Base-by-base conservation (phyloP, 768 basidiomycete genomes). In the Gymnopilus junonius region DNA sequence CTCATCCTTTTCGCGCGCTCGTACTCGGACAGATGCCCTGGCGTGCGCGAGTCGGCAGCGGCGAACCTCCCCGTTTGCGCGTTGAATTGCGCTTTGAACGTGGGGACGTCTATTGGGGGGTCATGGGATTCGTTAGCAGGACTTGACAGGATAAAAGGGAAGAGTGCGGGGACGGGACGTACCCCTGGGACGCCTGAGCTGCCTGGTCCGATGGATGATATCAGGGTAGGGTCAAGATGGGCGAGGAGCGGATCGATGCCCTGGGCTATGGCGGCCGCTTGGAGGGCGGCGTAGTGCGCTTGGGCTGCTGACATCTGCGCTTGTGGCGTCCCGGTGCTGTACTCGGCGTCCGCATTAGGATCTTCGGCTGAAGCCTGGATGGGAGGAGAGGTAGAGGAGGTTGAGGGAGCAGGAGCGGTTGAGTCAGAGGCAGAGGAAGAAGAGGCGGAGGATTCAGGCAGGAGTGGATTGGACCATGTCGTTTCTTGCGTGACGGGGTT, bases 191-290 rank as follows among this genome's bases (percentile, higher is more conserved):
- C 64, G 57, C 74, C 65, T 60, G 74, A 66, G 5, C 69, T 58
- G 43, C 76, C 77, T 14, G 70, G 79, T 67, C 63, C 75, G 27
- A 70, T 51, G 29, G 75, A 67, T 1, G 72, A 59, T n/a, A 81
- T 75, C 27, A 94, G 85, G 2, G 89, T 79, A 2, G 93, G 93
- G 73, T 95, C 93, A 59, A 95, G 87, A 70, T 89, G 75, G 10
- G 93, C 92, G 42, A 95, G 84, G 5, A 87, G 83, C 3, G 93
- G 93, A 73, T 94, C 93, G 71, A 95, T 94, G 56, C 93, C 93
- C 66, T 88, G 88, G 3, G 90, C 90, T 34, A 86, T 69, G 1
- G 92, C 91, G 7, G 91, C 91, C 5, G 85, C 85, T 72, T 92
- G 87, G 37, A 89, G 74, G 6, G 87, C 85, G 21, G 78, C 74